Base-by-base conservation (phyloP, 2,329 filamentous ascomycete genomes). In the Magnaporthales sp. region DNA sequence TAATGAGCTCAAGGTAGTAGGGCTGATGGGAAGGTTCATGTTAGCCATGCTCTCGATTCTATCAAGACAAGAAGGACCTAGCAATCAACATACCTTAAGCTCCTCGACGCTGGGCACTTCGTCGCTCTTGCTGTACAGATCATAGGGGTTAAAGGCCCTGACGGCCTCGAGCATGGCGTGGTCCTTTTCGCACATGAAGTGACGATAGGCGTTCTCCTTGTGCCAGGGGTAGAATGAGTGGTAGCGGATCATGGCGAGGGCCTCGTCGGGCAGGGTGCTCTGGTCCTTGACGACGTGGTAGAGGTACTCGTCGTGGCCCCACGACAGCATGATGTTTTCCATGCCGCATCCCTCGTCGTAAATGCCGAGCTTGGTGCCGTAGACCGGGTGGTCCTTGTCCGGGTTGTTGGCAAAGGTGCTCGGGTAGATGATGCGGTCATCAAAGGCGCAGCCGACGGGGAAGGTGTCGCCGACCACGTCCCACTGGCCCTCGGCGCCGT, bases 191-290 rank as follows among this genome's bases (percentile, higher is more conserved):
- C 89, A 85, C 92, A 96, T 96, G 77, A 96, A 85, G 78, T 92
- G 87, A 68, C 79, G 78, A 79, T 97, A 97, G 7, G 91, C 92
- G 66, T 89, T 89, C 76, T 90, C 89, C 68, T 84, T 86, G 79
- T 96, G 93, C 93, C 92, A 97, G 19, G 93, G 89, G 79, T 97
- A 97, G 80, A 96, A 96, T 6, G 89, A 92, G 80, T 97, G 93
- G 79, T 96, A 96, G 67, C 93, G 84, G 76, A 97, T 95, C 91
- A 97, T 96, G 68, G 92, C 93, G 11, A 97, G 84, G 0, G 90
- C 91, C 83, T 96, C 92, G 62, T 85, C 83, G 0, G 93, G 93
- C 60, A 97, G 83, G 0, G 81, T 89, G 63, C 86, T 89, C 81
- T 96, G 92, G 69, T 91, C 89, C 81, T 92, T 93, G 78, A 91